Conservation (phyloP, 2,329 filamentous ascomycete genomes). For the Volutella citrinella region DNA sequence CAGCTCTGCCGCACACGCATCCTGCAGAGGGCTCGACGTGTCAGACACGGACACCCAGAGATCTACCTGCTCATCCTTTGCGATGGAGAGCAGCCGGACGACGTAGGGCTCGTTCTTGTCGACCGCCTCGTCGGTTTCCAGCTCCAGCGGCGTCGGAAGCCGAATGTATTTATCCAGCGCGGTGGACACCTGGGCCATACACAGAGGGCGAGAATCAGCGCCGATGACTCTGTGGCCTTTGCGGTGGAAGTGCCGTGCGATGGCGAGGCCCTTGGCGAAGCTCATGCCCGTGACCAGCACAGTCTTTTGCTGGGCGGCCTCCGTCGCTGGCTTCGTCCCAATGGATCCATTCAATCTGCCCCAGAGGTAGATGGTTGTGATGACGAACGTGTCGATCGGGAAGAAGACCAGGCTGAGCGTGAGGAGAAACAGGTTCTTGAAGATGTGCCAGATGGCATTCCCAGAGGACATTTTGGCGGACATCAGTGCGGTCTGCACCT, state of each 20-base stretch:
- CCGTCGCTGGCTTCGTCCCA: neutral
- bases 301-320: slow-evolving; percentile 32
- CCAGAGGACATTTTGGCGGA: too few species aligned
- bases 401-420: neutral
- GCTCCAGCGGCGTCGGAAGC: slow-evolving; percentile 35
- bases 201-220: neutral
- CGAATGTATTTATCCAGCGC: slow-evolving; percentile 54
- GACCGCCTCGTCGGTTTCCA: too few species aligned
- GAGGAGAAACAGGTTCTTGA: neutral
- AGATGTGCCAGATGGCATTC: neutral
- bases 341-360: too few species aligned
- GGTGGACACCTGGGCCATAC: slow-evolving; percentile 53
- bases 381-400: neutral
- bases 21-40: too few species aligned
- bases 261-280: slow-evolving; percentile 66
- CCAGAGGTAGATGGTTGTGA: neutral
- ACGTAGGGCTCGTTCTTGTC: slow-evolving; percentile 56
- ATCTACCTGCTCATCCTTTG: slow-evolving; percentile 59
- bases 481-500: too few species aligned
- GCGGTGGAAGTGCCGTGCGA: slow-evolving; percentile 63
- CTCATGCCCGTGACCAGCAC: slow-evolving; percentile 70
- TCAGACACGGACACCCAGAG: slow-evolving; percentile 74
- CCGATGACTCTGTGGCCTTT: slow-evolving; percentile 69
- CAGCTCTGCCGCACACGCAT: too few species aligned
- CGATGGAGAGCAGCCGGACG: slow-evolving; percentile 53